Evolutionary conservation across 2,329 filamentous ascomycete genomes (phyloP), one percentile per base, ranked within the genome.

Genomic region (Rutstroemia sp.): DNA sequence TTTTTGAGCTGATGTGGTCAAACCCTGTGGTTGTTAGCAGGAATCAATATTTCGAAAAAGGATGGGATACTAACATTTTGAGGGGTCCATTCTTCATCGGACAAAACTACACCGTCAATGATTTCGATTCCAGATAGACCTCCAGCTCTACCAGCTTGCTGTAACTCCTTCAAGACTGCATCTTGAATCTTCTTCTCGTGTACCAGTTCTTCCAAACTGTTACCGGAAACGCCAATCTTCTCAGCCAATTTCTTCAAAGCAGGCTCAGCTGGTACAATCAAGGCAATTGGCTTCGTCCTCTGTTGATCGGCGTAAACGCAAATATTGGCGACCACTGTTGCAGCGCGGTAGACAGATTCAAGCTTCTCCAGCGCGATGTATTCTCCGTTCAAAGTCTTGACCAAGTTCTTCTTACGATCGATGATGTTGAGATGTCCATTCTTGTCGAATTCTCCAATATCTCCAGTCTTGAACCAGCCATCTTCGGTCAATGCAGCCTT

Each of bases 281-380:
- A 82, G 38, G 91, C 92, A 57, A 96, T 79, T 7, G 92, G 89
- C 68, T 89, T 89, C 60, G 82, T 78, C 71, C 89, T 82, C 63
- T 87, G 81, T 62, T 81, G 73, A 58, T 89, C 87, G 44, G 89
- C 92, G 68, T 94, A 88, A 44, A 96, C 80, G 77, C 94, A 94
- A 69, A 96, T 84, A 74, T 95, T 95, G 58, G 82, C 81, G 19
- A 96, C 89, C 9, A 87, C 81, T n/a, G 83, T 79, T 9, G 81
- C 82, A 47, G 89, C 85, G 60, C 92, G 86, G 76, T 96, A 97
- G 54, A 95, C 79, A 3, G 92, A 88, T 75, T 97, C 92, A 58
- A 97, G 84, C 77, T 92, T 96, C 77, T 97, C 92, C 4, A 99
- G 81, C 21, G 92, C 94, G 71, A 97, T 95, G 73, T 97, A 97